These are phyloP conservation scores for Melaleuca alternifolia DNA, from an alignment of 345 rosid species.

Conservation along the genomic window DNA sequence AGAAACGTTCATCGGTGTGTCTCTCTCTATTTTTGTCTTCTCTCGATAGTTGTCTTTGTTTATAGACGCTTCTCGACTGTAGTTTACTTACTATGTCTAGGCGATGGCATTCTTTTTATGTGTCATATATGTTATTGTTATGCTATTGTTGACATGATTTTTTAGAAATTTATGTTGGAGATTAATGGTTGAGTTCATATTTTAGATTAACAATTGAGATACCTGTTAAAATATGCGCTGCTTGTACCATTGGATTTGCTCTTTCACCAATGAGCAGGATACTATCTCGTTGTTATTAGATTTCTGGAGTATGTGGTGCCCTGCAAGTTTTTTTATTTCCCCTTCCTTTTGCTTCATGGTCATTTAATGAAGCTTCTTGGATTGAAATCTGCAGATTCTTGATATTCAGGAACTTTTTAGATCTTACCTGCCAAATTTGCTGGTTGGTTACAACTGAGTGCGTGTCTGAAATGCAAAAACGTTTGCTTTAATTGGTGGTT, in stretches of 20 bases:
- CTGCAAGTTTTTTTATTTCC: not conserved
- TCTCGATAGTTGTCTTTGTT: not conserved
- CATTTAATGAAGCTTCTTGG: not conserved
- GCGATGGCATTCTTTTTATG: not conserved
- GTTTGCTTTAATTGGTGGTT: not conserved
- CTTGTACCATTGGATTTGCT: not conserved
- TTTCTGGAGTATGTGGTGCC: not conserved
- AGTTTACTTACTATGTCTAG: not conserved
- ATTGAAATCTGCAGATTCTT: not conserved
- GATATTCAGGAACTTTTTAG: not conserved
- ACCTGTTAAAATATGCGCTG: not conserved
- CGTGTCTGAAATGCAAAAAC: not conserved
- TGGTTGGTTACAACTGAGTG: not conserved
- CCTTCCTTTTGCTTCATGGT: not conserved
- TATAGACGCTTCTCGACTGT: not conserved
- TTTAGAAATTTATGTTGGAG: not conserved
- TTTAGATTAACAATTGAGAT: not conserved
- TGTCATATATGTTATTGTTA: not conserved
- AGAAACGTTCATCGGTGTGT: not conserved
- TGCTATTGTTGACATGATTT: not conserved
- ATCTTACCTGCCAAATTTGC: not conserved
- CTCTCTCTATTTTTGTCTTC: not conserved
- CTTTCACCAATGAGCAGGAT: not conserved
- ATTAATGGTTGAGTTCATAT: not conserved
- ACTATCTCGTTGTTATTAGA: not conserved